Percentiles rank a stretch among this genome's conserved stretches.
Conservation (phyloP, 495 filamentous ascomycete species). For the Cairneyella variabilis region DNA sequence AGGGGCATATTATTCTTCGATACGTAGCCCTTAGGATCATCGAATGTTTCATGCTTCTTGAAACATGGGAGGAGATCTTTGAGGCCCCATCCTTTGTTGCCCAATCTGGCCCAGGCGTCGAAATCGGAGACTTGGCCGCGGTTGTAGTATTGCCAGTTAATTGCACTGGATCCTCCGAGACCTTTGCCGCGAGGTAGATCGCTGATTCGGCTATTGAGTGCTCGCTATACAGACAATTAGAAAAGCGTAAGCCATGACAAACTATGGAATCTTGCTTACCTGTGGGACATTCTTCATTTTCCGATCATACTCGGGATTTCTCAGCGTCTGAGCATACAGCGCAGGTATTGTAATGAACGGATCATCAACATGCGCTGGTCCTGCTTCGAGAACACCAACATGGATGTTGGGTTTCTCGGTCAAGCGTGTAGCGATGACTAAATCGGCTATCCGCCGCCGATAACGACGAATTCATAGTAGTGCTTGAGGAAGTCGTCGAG, state of each 20-base stretch:
- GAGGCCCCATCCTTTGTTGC: conserved; percentile 35
- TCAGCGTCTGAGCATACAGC: conserved; percentile 35
- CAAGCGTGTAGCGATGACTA: conserved; percentile 62
- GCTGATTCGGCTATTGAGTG: conserved; percentile 51
- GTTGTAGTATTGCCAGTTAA: conserved; percentile 44
- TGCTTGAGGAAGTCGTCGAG: background rate
- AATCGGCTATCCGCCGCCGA: conserved; percentile 70
- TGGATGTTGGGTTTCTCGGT: conserved; percentile 39
- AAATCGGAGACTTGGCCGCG: conserved; percentile 31
- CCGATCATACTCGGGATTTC: conserved; percentile 51
- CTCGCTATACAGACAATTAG: conserved; percentile 51
- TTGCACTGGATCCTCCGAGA: conserved; percentile 46
- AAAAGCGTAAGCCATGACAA: no score
- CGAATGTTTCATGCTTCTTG: conserved; percentile 53
- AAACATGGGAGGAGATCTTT: conserved; percentile 44
- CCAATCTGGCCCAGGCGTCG: conserved; percentile 35
- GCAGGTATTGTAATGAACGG: conserved; percentile 40
- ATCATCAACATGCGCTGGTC: conserved; percentile 38
- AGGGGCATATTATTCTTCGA: conserved; percentile 20
- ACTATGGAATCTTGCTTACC: conserved; percentile 55
- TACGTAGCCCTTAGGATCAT: conserved; percentile 27
- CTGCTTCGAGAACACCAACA: conserved; percentile 51
- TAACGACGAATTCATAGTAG: conserved; percentile 42
- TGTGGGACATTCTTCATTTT: conserved; percentile 53
- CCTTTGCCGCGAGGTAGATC: conserved; percentile 41